These are phyloP conservation scores for Hibiscus mutabilis DNA, from an alignment of 345 rosid species.

Conservation along the genomic window DNA sequence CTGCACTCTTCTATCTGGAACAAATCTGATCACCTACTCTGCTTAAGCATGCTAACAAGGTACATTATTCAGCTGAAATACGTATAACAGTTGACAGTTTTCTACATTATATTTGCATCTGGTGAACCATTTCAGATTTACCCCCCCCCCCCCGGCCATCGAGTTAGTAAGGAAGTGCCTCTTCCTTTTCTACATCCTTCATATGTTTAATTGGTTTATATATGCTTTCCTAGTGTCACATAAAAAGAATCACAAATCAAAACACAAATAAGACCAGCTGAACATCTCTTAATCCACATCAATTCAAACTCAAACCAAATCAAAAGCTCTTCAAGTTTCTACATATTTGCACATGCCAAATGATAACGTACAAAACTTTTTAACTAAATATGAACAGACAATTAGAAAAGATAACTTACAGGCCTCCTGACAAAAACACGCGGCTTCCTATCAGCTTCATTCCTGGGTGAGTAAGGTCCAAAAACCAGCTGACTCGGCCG, in stretches of 20 bases:
- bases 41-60: background rate
- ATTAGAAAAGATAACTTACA: slow-evolving; percentile 39
- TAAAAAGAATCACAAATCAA: background rate
- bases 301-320: slow-evolving; percentile 7
- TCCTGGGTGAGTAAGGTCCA: slow-evolving; percentile 29
- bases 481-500: slow-evolving; percentile 67
- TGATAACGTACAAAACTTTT: background rate
- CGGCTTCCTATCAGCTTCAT: slow-evolving; percentile 31
- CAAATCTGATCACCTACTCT: background rate
- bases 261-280: background rate
- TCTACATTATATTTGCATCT: background rate
- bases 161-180: background rate
- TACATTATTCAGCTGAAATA: background rate
- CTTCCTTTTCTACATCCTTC: background rate
- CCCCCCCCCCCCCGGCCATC: background rate
- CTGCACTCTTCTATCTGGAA: background rate
- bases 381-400: slow-evolving; percentile 4
- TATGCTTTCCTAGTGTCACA: background rate
- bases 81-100: background rate
- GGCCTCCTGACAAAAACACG: slow-evolving; percentile 54
- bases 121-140: background rate
- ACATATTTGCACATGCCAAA: background rate
- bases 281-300: slow-evolving; percentile 11
- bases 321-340: slow-evolving; percentile 7
- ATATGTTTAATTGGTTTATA: background rate